A percentile compares a stretch with the other conserved stretches of the same genome.
These are phyloP conservation scores for Lentinula novae-zelandiae DNA, from an alignment of 1,284 basidiomycete genomes.

Conservation along the genomic window DNA sequence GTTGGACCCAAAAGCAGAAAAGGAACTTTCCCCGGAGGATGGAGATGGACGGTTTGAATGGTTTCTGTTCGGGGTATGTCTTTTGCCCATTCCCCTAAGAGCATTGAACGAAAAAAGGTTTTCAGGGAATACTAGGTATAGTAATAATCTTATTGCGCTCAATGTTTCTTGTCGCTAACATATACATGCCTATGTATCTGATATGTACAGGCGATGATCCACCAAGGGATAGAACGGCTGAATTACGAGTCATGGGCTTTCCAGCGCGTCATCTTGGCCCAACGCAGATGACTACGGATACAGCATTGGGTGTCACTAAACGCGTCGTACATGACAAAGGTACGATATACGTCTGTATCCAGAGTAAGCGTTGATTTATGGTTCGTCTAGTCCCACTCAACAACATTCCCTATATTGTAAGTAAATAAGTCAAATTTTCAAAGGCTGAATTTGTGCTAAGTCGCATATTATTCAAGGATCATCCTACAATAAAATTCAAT, in stretches of 20 bases:
- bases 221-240: constrained; percentile 83
- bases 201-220: constrained; percentile 77
- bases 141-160: not conserved
- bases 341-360: constrained; percentile 25
- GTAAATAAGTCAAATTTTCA: constrained; percentile 15
- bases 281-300: constrained; percentile 98
- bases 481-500: constrained; percentile 86
- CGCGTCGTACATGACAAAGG: constrained; percentile 78
- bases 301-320: constrained; percentile 92
- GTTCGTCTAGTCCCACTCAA: constrained; percentile 53
- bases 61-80: constrained; percentile 81
- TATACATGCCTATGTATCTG: not conserved
- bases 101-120: not conserved
- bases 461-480: constrained; percentile 47
- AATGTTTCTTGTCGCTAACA: not conserved
- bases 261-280: constrained; percentile 79
- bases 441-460: not conserved
- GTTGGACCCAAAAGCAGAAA: constrained; percentile 81
- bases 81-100: not conserved
- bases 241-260: constrained; percentile 85
- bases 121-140: constrained; percentile 60
- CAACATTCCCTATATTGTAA: constrained; percentile 71
- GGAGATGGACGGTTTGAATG: constrained; percentile 71
- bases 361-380: not conserved
- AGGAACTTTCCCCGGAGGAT: constrained; percentile 70